Base-by-base conservation (phyloP, 345 rosid species). In the Populus euphratica region DNA sequence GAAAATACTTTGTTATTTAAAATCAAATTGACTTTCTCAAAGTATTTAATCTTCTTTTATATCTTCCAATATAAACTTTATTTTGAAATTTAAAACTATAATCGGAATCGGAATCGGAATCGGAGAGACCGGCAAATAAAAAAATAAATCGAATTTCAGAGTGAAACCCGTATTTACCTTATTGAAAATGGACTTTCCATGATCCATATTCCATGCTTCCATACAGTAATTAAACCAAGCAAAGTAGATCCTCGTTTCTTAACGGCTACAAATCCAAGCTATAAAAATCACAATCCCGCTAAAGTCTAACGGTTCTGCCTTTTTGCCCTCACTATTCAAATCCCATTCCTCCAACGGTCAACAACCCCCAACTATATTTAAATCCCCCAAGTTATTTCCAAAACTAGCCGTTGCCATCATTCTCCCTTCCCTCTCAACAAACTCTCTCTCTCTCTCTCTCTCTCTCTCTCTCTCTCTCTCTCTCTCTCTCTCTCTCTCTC, bases 321-420 rank as follows among this genome's bases (percentile, higher is more conserved):
- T 69, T 68, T 70, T 41, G 8, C 27, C 27, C 31, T 18, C 49
- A n/a, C 59, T 33, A 17, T 77, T 70, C 74, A 61, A 70, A 61
- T 68, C 62, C 20, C 8, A 21, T 10, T 41, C 14, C 14, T 54
- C 64, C 78, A 79, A 74, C 82, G 74, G 82, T 74, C 70, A 59
- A 13, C 36, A 69, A 29, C 9, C 47, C 70, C 56, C 27, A 14
- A 6, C 17, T 10, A 43, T 8, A 38, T 72, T 72, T 2, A 72
- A 78, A 61, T 18, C 38, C 69, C 68, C 72, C 29, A 0, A 29
- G 25, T 25, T 29, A 1, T 66, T 78, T 29, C 67, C 63, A 52
- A 25, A 62, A 78, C 77, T 79, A 69, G 78, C 75, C 82, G 82
- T 79, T 79, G 44, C 64, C 16, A n/a, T 33, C 68, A 38, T 43